Evolutionary conservation across 768 basidiomycete species (phyloP).

Genomic region (Ephemerocybe angulata): DNA sequence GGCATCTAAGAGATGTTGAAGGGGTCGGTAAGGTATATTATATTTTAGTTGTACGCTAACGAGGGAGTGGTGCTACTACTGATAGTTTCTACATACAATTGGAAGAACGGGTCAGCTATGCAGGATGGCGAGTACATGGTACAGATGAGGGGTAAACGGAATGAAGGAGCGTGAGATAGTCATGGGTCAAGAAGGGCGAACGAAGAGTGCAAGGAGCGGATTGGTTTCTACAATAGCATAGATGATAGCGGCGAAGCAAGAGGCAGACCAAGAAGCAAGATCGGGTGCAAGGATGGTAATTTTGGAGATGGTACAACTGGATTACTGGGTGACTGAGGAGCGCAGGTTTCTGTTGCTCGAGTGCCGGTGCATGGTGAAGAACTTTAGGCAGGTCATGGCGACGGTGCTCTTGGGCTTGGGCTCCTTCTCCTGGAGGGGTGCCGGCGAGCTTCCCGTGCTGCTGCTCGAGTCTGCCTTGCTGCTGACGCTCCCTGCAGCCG

Average conservation of each 20-base stretch:
- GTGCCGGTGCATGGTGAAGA: constrained; percentile 8
- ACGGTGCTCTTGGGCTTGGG: not conserved
- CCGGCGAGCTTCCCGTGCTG: not conserved
- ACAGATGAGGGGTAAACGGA: not conserved
- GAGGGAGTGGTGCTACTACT: not conserved
- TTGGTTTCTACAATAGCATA: not conserved
- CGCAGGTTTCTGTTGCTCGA: not conserved
- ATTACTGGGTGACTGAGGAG: not conserved
- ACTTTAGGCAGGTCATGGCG: constrained; percentile 11
- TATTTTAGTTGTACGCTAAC: not conserved
- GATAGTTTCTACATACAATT: not conserved
- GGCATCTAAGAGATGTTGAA: too few species aligned
- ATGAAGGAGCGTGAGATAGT: not conserved
- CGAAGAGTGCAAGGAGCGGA: not conserved
- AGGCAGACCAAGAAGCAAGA: not conserved
- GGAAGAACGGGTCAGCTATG: too few species aligned
- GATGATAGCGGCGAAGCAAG: not conserved
- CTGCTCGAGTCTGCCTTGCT: not conserved
- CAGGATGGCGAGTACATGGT: too few species aligned
- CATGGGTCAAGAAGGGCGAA: not conserved
- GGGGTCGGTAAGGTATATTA: not conserved
- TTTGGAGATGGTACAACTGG: not conserved
- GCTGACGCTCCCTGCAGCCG: not conserved
- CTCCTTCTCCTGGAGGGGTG: not conserved
- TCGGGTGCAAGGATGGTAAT: not conserved